These are phyloP conservation scores for Dimocarpus longan DNA, from an alignment of 345 rosid genomes.

Conservation along the genomic window DNA sequence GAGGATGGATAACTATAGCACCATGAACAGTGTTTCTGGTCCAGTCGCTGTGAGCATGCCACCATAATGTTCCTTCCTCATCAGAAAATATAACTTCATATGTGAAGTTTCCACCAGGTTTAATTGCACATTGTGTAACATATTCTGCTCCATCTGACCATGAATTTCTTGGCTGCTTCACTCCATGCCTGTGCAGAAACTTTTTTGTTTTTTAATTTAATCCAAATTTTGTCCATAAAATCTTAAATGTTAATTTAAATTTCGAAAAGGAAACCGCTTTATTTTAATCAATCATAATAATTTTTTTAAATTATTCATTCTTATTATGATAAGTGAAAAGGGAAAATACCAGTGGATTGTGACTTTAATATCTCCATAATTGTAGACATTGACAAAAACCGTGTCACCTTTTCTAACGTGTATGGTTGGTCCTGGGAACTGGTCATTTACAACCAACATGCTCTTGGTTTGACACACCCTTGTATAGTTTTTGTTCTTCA, in stretches of 20 bases:
- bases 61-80: slow-evolving; percentile 31
- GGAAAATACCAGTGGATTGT: slow-evolving; percentile 34
- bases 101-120: slow-evolving; percentile 28
- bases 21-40: slow-evolving; percentile 37
- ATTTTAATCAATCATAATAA: too few species aligned
- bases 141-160: slow-evolving; percentile 45
- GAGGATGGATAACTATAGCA: slow-evolving; percentile 24
- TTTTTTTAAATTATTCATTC: too few species aligned
- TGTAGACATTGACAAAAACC: background rate
- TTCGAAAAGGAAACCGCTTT: too few species aligned
- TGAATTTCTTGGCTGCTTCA: slow-evolving; percentile 33
- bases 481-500: slow-evolving; percentile 12
- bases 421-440: slow-evolving; percentile 50
- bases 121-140: slow-evolving; percentile 40
- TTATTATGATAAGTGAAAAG: background rate
- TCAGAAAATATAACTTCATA: slow-evolving; percentile 26
- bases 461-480: slow-evolving; percentile 42
- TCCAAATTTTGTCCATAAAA: too few species aligned
- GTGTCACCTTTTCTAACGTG: slow-evolving; percentile 28
- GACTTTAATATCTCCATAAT: slow-evolving; percentile 31
- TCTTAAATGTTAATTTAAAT: too few species aligned
- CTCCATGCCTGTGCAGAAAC: slow-evolving; percentile 37
- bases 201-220: too few species aligned
- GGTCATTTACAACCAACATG: slow-evolving; percentile 47
- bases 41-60: slow-evolving; percentile 18